These are phyloP conservation scores for Cephaloascus albidus DNA, from an alignment of 805 yeast species.

Conservation along the genomic window DNA sequence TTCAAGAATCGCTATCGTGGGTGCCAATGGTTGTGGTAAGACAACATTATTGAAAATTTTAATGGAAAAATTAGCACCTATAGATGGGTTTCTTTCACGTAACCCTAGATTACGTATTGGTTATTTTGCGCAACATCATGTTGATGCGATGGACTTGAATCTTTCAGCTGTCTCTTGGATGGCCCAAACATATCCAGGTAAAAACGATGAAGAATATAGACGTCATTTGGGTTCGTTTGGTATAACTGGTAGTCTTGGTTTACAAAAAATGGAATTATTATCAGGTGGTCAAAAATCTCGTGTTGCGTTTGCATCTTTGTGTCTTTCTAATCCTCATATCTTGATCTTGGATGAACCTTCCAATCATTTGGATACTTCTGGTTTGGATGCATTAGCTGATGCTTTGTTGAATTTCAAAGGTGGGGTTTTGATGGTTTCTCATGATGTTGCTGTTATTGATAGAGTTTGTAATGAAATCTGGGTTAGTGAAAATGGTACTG, in stretches of 20 bases:
- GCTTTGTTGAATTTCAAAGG: slow-evolving; percentile 86
- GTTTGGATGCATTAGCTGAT: slow-evolving; percentile 89
- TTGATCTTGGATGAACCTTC: slow-evolving; percentile 95
- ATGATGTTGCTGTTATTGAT: slow-evolving; percentile 88
- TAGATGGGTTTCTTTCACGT: slow-evolving; percentile 67
- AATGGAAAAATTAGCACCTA: slow-evolving; percentile 69
- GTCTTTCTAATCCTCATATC: slow-evolving; percentile 84
- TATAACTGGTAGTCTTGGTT: slow-evolving; percentile 87
- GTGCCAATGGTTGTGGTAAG: slow-evolving; percentile 99
- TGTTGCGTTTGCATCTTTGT: slow-evolving; percentile 94
- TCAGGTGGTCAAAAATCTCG: slow-evolving; percentile 99
- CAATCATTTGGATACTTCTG: slow-evolving; percentile 96
- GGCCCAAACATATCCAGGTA: slow-evolving; percentile 84
- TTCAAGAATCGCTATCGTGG: slow-evolving; percentile 92
- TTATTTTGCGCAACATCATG: slow-evolving; percentile 97
- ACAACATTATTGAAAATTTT: slow-evolving; percentile 85
- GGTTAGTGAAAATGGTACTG: slow-evolving; percentile 86
- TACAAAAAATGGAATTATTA: slow-evolving; percentile 79
- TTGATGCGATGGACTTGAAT: slow-evolving; percentile 89
- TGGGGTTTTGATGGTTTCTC: slow-evolving; percentile 96
- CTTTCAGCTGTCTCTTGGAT: slow-evolving; percentile 91
- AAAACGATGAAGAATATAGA: slow-evolving; percentile 92
- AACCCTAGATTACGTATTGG: slow-evolving; percentile 89
- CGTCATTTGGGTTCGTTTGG: slow-evolving; percentile 96
- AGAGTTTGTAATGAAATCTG: slow-evolving; percentile 89